Evolutionary conservation across 176 grass and related monocot species (phyloP), one percentile per base, ranked within the genome.

Genomic region (Tillandsia leiboldiana): DNA sequence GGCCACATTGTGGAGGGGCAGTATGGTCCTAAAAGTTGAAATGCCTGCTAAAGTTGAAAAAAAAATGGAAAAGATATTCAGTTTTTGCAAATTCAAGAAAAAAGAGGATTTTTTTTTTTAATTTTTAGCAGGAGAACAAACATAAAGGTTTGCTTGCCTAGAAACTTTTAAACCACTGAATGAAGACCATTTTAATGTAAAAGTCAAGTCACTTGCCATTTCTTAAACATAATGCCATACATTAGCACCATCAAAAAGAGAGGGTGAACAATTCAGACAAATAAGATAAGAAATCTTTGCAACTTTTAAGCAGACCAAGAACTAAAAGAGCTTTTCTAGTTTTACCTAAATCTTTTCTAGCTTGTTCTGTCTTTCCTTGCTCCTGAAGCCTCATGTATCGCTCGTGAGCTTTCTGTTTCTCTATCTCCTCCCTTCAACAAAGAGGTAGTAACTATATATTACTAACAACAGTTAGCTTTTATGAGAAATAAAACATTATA

Each of bases 281-380:
- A 61, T 42, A 20, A 61, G 22, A 61, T 22, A 79, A 62, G 42
- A 53, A 84, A 52, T 14, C 8, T 11, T 66, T 49, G 51, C 65
- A 63, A 86, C 53, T 74, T 59, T 85, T 67, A 96, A 42, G 33
- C 33, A 42, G 33, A 42, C 33, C 33, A 42, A 61, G n/a, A 61
- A 61, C 18, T 61, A 79, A 62, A 48, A 53, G 82, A 59, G 15
- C 4, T 11, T 66, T 49, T 63, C 65, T 66, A 86, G 51, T 74
- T 52, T 85, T 67, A 96, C 92, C 92, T 78, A 91, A 84, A 88
- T 91, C 86, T 89, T 96, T 91, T 73, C 78, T 80, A 72, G 92
- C 78, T 83, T 96, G 78, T 51, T 96, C 92, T 27, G 92, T 96
- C 67, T 89, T 96, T 50, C 92, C 92, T 78, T 96, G 86, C 79